These are phyloP conservation scores for Nyctanthes arbortristis DNA, from an alignment of 257 asterid genomes.

Conservation along the genomic window DNA sequence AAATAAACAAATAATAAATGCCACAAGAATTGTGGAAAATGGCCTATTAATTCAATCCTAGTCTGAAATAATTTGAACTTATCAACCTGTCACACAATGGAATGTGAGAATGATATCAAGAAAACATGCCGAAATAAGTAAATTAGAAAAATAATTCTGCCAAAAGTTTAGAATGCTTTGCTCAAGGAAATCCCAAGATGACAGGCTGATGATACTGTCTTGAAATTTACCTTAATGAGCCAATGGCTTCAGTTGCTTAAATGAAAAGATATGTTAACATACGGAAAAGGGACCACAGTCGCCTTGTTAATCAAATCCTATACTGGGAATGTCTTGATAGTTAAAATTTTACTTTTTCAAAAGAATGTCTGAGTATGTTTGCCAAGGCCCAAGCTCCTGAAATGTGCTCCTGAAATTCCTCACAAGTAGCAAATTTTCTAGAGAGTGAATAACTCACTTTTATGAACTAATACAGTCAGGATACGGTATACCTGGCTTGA, in stretches of 20 bases:
- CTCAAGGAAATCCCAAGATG: not conserved
- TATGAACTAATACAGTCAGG: not conserved
- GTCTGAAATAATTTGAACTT: not conserved
- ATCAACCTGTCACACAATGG: not conserved
- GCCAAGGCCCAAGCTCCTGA: too few species aligned
- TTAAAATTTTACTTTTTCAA: not conserved
- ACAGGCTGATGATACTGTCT: not conserved
- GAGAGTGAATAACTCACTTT: not conserved
- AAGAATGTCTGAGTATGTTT: not conserved
- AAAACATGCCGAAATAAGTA: not conserved
- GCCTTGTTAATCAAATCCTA: not conserved
- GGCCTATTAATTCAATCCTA: not conserved
- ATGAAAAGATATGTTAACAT: not conserved
- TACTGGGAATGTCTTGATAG: not conserved
- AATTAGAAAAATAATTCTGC: too few species aligned
- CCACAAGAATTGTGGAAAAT: not conserved
- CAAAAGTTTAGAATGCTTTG: not conserved
- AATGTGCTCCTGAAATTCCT: too few species aligned
- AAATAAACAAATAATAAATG: not conserved
- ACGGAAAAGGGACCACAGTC: not conserved
- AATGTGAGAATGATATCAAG: not conserved
- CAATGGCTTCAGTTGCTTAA: not conserved
- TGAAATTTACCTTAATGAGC: not conserved
- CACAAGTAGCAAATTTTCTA: too few species aligned
- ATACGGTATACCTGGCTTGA: conserved; percentile 73